Conservation (phyloP, 768 basidiomycete genomes). For the Mycena maculata region DNA sequence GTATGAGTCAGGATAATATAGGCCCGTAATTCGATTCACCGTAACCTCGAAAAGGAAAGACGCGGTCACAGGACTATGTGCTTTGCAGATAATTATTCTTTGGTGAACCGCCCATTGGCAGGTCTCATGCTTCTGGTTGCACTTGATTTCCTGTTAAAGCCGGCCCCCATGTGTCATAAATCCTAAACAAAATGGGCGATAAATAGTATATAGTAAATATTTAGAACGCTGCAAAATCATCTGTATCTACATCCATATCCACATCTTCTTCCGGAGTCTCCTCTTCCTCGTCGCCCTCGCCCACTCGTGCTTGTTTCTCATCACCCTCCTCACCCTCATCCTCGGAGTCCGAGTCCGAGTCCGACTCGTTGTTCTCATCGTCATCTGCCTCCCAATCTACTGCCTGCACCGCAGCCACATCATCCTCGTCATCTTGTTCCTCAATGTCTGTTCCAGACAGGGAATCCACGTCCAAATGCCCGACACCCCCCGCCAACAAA, state of each 20-base stretch:
- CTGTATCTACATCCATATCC: background rate
- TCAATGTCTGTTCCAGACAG: background rate
- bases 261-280: background rate
- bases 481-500: constrained; percentile 3
- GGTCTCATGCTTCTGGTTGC: too few relatives aligned
- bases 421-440: background rate
- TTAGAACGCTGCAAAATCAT: constrained; percentile 3
- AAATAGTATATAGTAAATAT: background rate
- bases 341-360: background rate
- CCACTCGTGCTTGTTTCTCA: background rate
- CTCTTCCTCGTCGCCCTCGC: background rate
- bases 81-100: too few relatives aligned
- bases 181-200: too few relatives aligned
- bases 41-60: too few relatives aligned
- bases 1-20: too few relatives aligned
- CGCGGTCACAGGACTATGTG: too few relatives aligned
- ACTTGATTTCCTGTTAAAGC: too few relatives aligned
- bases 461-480: background rate
- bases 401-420: background rate
- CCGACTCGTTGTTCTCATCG: background rate
- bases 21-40: too few relatives aligned
- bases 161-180: too few relatives aligned
- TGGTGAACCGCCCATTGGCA: too few relatives aligned
- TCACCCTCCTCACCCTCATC: background rate
- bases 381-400: background rate